A percentile compares a stretch with the other conserved stretches of the same genome.
Conservation (phyloP, 1,139 yeast species). For the Blastobotrys persicus region DNA sequence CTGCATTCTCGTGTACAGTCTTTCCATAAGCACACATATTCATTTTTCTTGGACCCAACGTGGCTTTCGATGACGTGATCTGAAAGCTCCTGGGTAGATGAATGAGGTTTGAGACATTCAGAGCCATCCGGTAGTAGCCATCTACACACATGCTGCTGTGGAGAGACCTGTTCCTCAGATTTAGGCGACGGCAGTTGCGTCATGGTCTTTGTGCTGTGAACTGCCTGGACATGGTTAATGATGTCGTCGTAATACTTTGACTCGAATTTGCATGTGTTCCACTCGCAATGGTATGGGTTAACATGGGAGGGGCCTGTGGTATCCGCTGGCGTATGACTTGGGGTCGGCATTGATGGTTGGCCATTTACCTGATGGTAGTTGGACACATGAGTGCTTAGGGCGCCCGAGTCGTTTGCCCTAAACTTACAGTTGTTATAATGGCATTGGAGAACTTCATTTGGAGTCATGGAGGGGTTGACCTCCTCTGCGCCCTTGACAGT, state of each 20-base stretch:
- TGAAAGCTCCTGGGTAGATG: conserved; percentile 58
- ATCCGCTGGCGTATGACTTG: conserved; percentile 1
- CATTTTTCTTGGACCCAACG: conserved; percentile 68
- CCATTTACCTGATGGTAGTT: conserved; percentile 13
- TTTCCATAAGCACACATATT: conserved; percentile 73
- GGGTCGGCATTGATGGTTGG: conserved; percentile 7
- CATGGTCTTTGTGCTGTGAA: not conserved
- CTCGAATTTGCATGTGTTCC: conserved; percentile 65
- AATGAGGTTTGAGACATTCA: conserved; percentile 52
- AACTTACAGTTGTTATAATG: conserved; percentile 37
- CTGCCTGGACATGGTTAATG: conserved; percentile 55
- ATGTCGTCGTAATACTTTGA: conserved; percentile 53
- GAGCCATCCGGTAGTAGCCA: conserved; percentile 47
- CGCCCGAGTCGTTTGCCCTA: conserved; percentile 22
- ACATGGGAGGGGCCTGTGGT: conserved; percentile 11
- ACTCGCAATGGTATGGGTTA: conserved; percentile 54
- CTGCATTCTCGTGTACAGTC: conserved; percentile 65
- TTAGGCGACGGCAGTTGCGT: conserved; percentile 1
- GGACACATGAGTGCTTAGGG: conserved; percentile 15
- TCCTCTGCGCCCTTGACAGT: not conserved
- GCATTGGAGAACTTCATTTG: conserved; percentile 26
- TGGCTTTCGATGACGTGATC: conserved; percentile 67
- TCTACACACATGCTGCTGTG: conserved; percentile 40
- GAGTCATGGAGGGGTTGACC: not conserved
- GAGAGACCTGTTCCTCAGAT: conserved; percentile 4